Base-by-base conservation (phyloP, 352 stramenopile species). In the Phytophthora hybrid region DNA sequence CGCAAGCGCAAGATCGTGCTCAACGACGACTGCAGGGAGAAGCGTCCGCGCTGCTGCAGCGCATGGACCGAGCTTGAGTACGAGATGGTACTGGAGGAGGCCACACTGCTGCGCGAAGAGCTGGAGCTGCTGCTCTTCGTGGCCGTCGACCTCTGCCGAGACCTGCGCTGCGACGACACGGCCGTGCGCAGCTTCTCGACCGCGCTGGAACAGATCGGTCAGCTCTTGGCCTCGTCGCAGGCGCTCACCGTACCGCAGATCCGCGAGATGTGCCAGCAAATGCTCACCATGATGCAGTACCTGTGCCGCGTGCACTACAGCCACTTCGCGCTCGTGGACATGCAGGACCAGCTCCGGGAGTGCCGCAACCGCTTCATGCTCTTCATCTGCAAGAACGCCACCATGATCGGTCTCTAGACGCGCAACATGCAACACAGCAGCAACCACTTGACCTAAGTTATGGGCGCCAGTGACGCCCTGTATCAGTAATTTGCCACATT, bases 281-380 rank as follows among this genome's bases (percentile, higher is more conserved):
- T 93, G 87, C 72, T 89, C 44, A 44, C 63, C 11, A 92, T 92
- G 83, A 92, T 90, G 80, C 84, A 93, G 77, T 88, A 89, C 61
- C 69, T 93, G 19, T 93, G 85, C 63, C 76, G 77, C 29, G 69
- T 74, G 53, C 87, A 93, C 72, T 89, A 88, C 77, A 71, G 81
- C 37, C 82, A 92, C 76, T 93, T 92, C 61, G 77, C 82, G 16
- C 66, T 92, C 37, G 68, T 93, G 41, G 87, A 93, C 57, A 93
- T 93, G 87, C 87, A 93, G 58, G 83, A 91, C 41, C 75, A 89
- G 65, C 72, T 93, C 31, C 76, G 78, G 39, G 82, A 84, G 41
- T 92, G 80, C 69, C 87, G 84, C 41, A 82, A 92, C 73, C 82
- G 81, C 59, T 91, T 91, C 68, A 91, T 92, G 87, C 83, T 84